phyloP scores from a whole-genome alignment of 371 early-diverging fungal genomes.

The Phascolomyces articulosus region DNA sequence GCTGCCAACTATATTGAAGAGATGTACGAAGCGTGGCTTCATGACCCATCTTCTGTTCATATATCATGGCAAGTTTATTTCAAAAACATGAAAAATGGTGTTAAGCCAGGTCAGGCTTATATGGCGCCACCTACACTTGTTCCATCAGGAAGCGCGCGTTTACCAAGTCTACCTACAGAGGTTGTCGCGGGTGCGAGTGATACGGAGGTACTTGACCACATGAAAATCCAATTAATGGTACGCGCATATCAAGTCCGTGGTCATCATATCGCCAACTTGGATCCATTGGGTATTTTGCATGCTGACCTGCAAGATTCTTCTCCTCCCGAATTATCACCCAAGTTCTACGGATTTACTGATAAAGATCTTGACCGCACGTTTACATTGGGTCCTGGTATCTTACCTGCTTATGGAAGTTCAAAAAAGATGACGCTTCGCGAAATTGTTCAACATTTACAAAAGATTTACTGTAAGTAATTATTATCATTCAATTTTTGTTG shows the following conservation, averaged over 20 bases:
- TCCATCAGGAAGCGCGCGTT: slow-evolving; percentile 69
- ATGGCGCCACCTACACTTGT: slow-evolving; percentile 82
- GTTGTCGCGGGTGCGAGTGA: slow-evolving; percentile 33
- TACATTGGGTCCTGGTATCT: slow-evolving; percentile 92
- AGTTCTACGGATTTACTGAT: slow-evolving; percentile 94
- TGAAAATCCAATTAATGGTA: slow-evolving; percentile 97
- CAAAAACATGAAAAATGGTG: slow-evolving; percentile 81
- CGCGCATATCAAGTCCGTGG: slow-evolving; percentile 98
- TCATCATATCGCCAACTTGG: slow-evolving; percentile 93
- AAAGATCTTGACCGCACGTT: slow-evolving; percentile 90
- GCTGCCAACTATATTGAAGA: slow-evolving; percentile 90
- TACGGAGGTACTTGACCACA: slow-evolving; percentile 85
- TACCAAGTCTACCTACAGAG: slow-evolving; percentile 60
- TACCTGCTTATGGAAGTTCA: slow-evolving; percentile 83
- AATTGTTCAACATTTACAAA: slow-evolving; percentile 81
- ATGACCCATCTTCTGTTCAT: slow-evolving; percentile 93
- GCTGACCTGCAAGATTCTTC: slow-evolving; percentile 60
- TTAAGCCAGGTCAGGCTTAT: slow-evolving; percentile 76
- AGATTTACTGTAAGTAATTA: slow-evolving; percentile 81
- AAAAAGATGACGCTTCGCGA: slow-evolving; percentile 85
- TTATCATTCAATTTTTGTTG: slow-evolving; percentile 1
- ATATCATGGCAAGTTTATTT: slow-evolving; percentile 97
- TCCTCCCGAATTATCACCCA: slow-evolving; percentile 84
- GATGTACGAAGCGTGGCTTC: slow-evolving; percentile 93
- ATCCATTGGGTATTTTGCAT: slow-evolving; percentile 87